Evolutionary conservation across 352 stramenopile genomes (phyloP), one percentile per base, ranked within the genome.

Genomic region (Pythium monospermum): DNA sequence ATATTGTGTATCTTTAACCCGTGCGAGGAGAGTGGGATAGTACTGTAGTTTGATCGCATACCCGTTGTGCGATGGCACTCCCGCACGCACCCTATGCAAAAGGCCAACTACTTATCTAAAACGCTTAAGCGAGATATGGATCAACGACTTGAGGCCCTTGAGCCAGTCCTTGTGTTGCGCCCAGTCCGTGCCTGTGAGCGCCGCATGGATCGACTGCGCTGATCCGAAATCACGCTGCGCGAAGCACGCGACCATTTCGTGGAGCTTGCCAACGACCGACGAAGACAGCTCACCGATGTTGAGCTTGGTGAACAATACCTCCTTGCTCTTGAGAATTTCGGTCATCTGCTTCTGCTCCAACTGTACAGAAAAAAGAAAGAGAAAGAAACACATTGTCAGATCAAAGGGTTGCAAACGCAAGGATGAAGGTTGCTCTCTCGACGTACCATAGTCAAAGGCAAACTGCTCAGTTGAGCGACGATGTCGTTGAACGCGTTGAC

Each of bases 81-180:
- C 22, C 7, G 22, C 38, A 18, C 38, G 22, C 22, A 45, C 38
- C 11, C 22, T 26, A 21, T 45, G 11, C 22, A 6, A 30, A 15
- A 18, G 21, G 13, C 38, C 11, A 45, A 27, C 11, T 12, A 54
- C 61, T 85, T 88, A 91, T 84, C 79, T 85, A 84, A 91, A 89
- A 37, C 81, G 80, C 76, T 94, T 94, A 68, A 90, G 86, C 42
- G 79, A 92, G 49, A 99, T 94, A 64, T 98, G 92, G 64, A 98
- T 90, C 59, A 98, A 76, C 62, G 90, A 94, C 67, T 99, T 99
- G 67, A 98, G 78, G 13, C 94, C 94, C 65, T 97, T 97, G 55
- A 98, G 83, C 94, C 94, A 99, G 81, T 98, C 96, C 75, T 98
- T 98, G 82, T 99, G 94, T 51, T 95, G 85, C 57, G 85, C 80